Evolutionary conservation across 805 yeast species (phyloP).

Genomic region (Tetrapisispora pingtungensis): DNA sequence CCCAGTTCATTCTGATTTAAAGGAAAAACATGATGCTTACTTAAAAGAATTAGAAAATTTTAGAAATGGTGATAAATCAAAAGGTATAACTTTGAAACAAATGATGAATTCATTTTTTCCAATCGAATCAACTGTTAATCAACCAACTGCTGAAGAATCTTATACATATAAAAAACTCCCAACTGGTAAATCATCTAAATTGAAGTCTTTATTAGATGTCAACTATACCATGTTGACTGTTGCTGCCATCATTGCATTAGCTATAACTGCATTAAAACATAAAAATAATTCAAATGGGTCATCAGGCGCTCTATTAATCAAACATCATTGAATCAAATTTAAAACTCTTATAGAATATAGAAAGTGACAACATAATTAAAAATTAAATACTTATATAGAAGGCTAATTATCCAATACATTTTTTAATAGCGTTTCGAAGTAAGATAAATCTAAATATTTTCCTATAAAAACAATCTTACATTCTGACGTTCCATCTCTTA

Average conservation of each 20-base stretch:
- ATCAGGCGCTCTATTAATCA: background rate
- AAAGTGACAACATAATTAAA: no score
- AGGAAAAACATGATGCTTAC: slow-evolving; percentile 12
- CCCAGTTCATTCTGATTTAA: slow-evolving; percentile 7
- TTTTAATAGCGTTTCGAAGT: slow-evolving; percentile 22
- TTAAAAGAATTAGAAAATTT: slow-evolving; percentile 10
- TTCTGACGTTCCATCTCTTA: slow-evolving; percentile 16
- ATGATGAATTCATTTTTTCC: slow-evolving; percentile 2
- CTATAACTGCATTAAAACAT: background rate
- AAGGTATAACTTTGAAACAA: slow-evolving; percentile 14
- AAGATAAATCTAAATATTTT: slow-evolving; percentile 38
- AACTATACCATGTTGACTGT: background rate
- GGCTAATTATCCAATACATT: slow-evolving; percentile 3
- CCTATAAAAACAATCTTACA: slow-evolving; percentile 73
- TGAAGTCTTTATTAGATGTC: no score
- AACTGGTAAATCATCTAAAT: background rate
- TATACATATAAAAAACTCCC: background rate
- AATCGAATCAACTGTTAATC: background rate
- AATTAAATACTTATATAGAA: no score
- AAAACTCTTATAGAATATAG: background rate
- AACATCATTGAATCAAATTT: background rate
- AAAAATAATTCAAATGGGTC: background rate
- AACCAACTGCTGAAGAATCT: background rate
- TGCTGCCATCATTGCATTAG: background rate
- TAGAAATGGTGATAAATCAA: slow-evolving; percentile 17